Base-by-base conservation (phyloP, 495 filamentous ascomycete genomes). In the Hyaloscypha bicolor region DNA sequence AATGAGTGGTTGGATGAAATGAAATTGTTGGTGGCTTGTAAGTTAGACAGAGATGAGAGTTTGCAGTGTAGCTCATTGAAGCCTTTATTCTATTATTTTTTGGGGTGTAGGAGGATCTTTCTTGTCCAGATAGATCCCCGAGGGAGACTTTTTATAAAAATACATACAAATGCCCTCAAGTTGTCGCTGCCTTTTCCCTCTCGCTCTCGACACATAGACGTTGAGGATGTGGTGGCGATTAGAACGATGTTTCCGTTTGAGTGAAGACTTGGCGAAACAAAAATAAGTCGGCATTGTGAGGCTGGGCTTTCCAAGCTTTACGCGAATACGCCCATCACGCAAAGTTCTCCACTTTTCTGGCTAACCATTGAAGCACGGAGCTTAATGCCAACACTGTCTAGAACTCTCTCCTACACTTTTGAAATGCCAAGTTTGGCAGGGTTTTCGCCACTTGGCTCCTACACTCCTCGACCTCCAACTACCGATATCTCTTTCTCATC, bases 1-100 rank as follows among this genome's bases (percentile, higher is more conserved):
- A 77, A 57, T 62, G 62, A 45, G 11, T 19, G 9, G 9, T 48
- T 48, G 9, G 9, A 11, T 48, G 0, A 48, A 12, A 48, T 48
- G 0, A 48, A 4, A 4, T 48, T 48, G 6, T 3, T 48, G 42
- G 11, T 48, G 4, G 42, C 4, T 48, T 48, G 42, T 48, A 48
- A 19, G 42, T 48, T 48, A 14, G 42, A 48, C 4, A 6, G 42
- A 48, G 42, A 48, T 14, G 42, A 37, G 35, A 12, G 16, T 48
- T 48, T 48, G 9, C 9, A 16, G 11, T 48, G 16, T 48, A 6
- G 42, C 42, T 48, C 35, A 16, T 16, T 48, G 9, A 48, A 48
- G 42, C 42, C 33, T n/a, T n/a, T n/a, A 37, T 37, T 37, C 9
- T 37, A 9, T 37, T 48, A 1, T 16, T 19, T 11, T 48, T 16